Percentiles rank a stretch among this genome's conserved stretches.
These are phyloP conservation scores for Pontederia paniculata DNA, from an alignment of 176 grass and related monocot species.

Conservation along the genomic window DNA sequence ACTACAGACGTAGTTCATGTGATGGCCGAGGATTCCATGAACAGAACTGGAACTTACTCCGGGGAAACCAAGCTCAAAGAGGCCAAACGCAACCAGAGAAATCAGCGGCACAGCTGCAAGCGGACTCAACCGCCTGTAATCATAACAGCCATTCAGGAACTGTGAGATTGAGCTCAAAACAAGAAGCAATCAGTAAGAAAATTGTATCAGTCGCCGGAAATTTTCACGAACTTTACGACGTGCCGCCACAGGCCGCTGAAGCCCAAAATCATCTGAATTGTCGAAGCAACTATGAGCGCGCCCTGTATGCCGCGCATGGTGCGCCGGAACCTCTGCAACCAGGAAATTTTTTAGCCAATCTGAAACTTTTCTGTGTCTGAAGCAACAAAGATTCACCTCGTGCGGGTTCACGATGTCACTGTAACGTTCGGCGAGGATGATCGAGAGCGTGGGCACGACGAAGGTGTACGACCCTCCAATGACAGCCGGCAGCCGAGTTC, in stretches of 20 bases:
- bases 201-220: too few species aligned
- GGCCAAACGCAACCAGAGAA: slow-evolving; percentile 6
- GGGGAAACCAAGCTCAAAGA: slow-evolving; percentile 7
- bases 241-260: slow-evolving; percentile 10
- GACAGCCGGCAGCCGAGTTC: slow-evolving; percentile 10
- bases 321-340: not conserved
- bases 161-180: not conserved
- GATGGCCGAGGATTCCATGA: too few species aligned
- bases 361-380: not conserved
- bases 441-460: slow-evolving; percentile 2
- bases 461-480: slow-evolving; percentile 11
- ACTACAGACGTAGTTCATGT: not conserved
- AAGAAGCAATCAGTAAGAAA: not conserved
- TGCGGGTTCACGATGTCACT: not conserved
- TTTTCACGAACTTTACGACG: not conserved
- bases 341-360: too few species aligned
- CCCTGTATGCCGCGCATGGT: slow-evolving; percentile 8
- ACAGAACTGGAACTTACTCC: slow-evolving; percentile 12
- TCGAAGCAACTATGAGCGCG: slow-evolving; percentile 4
- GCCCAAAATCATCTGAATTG: slow-evolving; percentile 7
- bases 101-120: slow-evolving; percentile 10
- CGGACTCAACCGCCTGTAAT: slow-evolving; percentile 4
- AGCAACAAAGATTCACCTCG: not conserved
- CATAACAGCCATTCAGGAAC: not conserved
- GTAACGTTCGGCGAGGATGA: slow-evolving; percentile 7